Base-by-base conservation (phyloP, 805 yeast genomes). In the Saccharomycopsis sp. region DNA sequence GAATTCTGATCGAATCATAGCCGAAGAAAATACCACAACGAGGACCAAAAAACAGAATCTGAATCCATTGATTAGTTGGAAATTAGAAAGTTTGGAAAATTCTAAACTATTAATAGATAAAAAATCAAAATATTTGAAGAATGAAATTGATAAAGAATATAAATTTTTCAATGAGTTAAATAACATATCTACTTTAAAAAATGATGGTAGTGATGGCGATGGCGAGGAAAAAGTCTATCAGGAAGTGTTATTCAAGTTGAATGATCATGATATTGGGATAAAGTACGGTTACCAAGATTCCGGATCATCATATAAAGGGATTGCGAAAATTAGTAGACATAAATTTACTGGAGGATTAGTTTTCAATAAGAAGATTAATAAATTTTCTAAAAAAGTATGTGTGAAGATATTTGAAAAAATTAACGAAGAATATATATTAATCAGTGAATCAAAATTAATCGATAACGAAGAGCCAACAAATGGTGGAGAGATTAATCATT, bases 271-370 rank as follows among this genome's bases (percentile, higher is more conserved):
- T 2, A 71, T 89, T 35, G 94, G 90, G 3, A 82, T 90, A 29
- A 86, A 85, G 55, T 93, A 84, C 57, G 97, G 97, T 0, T 90
- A 76, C 64, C 89, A 83, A 14, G 97, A 89, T 60, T 79, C 95
- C 0, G 98, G 97, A 0, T 85, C 95, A 1, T 74, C 68, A 17
- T 86, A 77, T 55, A 72, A 74, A 51, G 97, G 97, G 2, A 63
- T 81, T 35, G 97, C 95, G 0, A 60, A 83, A 0, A 63, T 88
- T 50, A 72, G 77, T 39, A 77, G 80, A 45, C 63, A 72, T 13
- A 38, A 46, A 34, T 22, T 29, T 23, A 45, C 17, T 26, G 45
- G 45, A 17, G 43, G 17, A 4, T 34, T 46, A 17, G 29, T 24
- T 21, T 46, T 46, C 64, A 50, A 53, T 61, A 53, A 69, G 61